Percentiles rank a stretch among this genome's conserved stretches.
Evolutionary conservation across 2,329 filamentous ascomycete species (phyloP).

Genomic region (Didymella arachidicola): DNA sequence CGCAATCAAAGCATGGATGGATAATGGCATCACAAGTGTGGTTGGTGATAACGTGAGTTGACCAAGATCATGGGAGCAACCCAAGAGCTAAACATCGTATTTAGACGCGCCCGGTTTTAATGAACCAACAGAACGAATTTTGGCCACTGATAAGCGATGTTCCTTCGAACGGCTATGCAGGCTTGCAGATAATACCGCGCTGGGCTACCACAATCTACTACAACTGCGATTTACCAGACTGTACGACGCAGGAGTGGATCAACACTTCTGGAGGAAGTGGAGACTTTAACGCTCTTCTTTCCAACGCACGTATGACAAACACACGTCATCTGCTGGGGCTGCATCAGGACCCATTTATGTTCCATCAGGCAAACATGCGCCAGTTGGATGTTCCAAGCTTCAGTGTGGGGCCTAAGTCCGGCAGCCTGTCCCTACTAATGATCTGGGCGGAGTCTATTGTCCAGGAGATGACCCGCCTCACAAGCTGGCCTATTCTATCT

Average conservation of each 20-base stretch:
- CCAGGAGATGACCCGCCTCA: conserved; percentile 62
- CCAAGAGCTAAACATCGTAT: background rate
- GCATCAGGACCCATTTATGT: conserved; percentile 66
- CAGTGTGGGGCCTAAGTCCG: conserved; percentile 21
- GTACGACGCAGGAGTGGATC: conserved; percentile 68
- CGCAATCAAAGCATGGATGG: conserved; percentile 65
- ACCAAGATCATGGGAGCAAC: background rate
- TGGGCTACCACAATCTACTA: conserved; percentile 71
- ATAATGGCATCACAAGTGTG: conserved; percentile 66
- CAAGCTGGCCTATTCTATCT: conserved; percentile 62
- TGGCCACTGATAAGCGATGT: conserved; percentile 65
- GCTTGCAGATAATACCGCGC: conserved; percentile 65
- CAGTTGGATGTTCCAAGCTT: conserved; percentile 55
- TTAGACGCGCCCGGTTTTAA: conserved; percentile 58
- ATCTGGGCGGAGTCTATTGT: conserved; percentile 64
- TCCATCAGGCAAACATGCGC: conserved; percentile 69
- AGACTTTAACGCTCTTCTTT: conserved; percentile 61
- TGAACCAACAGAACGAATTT: conserved; percentile 61
- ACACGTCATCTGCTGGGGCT: conserved; percentile 65
- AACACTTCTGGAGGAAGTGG: conserved; percentile 65
- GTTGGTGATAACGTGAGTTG: conserved; percentile 66
- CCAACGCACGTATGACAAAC: conserved; percentile 61
- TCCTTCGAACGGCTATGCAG: conserved; percentile 61
- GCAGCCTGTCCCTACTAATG: conserved; percentile 61
- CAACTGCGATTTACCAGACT: conserved; percentile 66